Base-by-base conservation (phyloP, 345 rosid species). In the Mallotus nudiflorus region DNA sequence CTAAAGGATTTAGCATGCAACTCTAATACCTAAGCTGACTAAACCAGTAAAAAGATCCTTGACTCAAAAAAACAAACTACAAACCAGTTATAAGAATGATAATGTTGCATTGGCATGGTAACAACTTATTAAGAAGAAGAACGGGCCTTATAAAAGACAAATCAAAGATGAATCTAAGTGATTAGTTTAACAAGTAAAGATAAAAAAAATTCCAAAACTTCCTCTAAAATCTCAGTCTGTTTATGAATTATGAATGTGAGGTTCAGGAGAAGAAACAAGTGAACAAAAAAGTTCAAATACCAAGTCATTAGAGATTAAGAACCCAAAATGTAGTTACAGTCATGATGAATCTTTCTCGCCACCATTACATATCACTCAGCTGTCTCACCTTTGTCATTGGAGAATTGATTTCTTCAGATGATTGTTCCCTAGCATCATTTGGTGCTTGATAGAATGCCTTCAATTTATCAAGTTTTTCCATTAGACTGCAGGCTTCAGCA, bases 401-500 rank as follows among this genome's bases (percentile, higher is more conserved):
- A 81, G 77, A 56, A 68, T 57, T 70, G 64, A 74, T 66, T 72
- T 75, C 88, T 77, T 82, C 73, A 40, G 69, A 51, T 66, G 78
- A 57, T 70, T 84, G 81, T 71, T 59, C 80, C 35, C 69, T 69
- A 68, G 61, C 76, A 61, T 70, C 90, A 70, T 39, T 65, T 54
- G 77, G 72, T 70, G 73, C 66, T 55, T 74, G 66, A 70, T 76
- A 76, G 11, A 68, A 66, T 75, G 74, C 77, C 71, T 83, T 82
- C 46, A 79, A 68, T 63, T 84, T 81, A 65, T 85, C 84, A 68
- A 91, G 85, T 83, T 83, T 84, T 72, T 85, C 91, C 84, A 81
- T 77, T 76, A 94, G 73, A 77, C 68, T 73, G 68, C 71, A 64
- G 77, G 87, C 89, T 82, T 91, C 96, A 82, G 81, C 87, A 82